Percentiles rank a stretch among this genome's conserved stretches.
phyloP scores from a whole-genome alignment of 2,329 filamentous ascomycete species.

The Blumeria graminis region DNA sequence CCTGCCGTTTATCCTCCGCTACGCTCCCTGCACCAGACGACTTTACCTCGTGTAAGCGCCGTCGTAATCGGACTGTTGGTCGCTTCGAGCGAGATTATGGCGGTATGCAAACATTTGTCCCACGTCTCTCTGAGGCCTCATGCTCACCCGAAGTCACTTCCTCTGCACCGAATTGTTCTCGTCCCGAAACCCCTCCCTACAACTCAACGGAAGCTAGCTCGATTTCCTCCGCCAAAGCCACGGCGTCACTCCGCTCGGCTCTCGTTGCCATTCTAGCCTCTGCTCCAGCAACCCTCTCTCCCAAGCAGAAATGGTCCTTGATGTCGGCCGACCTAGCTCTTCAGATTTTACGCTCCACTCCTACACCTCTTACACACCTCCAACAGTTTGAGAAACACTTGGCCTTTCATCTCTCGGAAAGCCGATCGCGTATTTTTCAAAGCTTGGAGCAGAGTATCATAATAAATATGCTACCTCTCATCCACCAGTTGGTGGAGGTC shows the following conservation, averaged over 20 bases:
- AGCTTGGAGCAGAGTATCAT: constrained; percentile 12
- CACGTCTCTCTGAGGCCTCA: neutral
- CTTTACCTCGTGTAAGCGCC: constrained; percentile 9
- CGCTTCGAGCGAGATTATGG: constrained; percentile 8
- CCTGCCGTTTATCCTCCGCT: constrained; percentile 9
- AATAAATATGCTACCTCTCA: constrained; percentile 9
- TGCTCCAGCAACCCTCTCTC: constrained; percentile 8
- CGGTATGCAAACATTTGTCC: constrained; percentile 10
- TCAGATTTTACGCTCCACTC: constrained; percentile 14
- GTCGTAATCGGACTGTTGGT: constrained; percentile 4
- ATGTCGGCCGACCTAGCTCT: constrained; percentile 12
- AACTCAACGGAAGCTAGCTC: neutral
- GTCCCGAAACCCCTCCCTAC: constrained; percentile 4
- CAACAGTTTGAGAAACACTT: constrained; percentile 13
- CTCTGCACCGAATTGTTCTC: no score
- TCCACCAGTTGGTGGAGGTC: constrained; percentile 12
- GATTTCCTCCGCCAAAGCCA: constrained; percentile 7
- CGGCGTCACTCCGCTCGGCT: constrained; percentile 10
- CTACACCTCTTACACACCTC: constrained; percentile 11
- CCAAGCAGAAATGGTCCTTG: constrained; percentile 11
- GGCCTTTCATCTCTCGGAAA: constrained; percentile 13
- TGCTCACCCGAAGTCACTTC: no score
- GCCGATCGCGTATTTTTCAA: constrained; percentile 11
- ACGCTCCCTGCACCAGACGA: constrained; percentile 12
- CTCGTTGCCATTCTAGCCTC: constrained; percentile 14